phyloP scores from a whole-genome alignment of 306 rosid genomes.

The Luffa aegyptiaca region DNA sequence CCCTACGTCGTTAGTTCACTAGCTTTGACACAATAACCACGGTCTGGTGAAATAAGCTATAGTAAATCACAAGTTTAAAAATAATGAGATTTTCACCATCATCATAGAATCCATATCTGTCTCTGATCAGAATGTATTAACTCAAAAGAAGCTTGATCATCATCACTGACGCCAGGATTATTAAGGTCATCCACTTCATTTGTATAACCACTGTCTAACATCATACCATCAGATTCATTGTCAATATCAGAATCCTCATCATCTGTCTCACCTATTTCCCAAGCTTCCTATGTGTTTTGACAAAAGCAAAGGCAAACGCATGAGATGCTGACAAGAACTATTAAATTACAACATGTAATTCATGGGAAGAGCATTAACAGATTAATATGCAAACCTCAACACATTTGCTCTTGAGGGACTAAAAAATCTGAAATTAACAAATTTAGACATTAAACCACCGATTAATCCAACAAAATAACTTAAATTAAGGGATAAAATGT shows the following conservation, averaged over 20 bases:
- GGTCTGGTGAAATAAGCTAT: not conserved
- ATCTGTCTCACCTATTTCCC: constrained; percentile 67
- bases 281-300: constrained; percentile 51
- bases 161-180: constrained; percentile 46
- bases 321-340: not conserved
- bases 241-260: constrained; percentile 43
- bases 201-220: constrained; percentile 47
- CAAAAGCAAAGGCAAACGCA: not conserved
- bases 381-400: constrained; percentile 39
- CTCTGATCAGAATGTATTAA: constrained; percentile 68
- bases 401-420: too few species aligned
- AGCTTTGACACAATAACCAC: not conserved
- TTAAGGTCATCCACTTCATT: constrained; percentile 23
- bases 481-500: too few species aligned
- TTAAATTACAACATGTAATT: not conserved
- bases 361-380: not conserved
- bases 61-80: not conserved
- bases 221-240: constrained; percentile 60
- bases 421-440: too few species aligned
- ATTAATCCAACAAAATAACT: too few species aligned
- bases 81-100: constrained; percentile 52
- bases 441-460: too few species aligned
- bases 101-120: constrained; percentile 72
- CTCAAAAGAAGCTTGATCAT: constrained; percentile 42
- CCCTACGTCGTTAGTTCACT: not conserved